These are phyloP conservation scores for Zygoascus biomembranicola DNA, from an alignment of 805 yeast genomes.

Conservation along the genomic window DNA sequence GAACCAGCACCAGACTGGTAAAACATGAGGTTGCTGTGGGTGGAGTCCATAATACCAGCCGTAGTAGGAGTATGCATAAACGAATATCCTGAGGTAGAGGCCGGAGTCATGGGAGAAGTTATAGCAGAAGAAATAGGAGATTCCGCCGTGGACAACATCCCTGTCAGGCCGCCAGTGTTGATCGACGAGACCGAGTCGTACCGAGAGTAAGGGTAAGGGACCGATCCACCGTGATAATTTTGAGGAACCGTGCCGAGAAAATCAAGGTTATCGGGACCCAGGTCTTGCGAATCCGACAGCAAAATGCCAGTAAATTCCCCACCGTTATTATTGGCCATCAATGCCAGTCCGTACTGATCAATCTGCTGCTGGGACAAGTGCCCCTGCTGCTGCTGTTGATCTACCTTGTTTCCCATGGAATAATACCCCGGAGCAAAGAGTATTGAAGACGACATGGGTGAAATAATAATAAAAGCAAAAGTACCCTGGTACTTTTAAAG, in stretches of 20 bases:
- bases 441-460: not conserved
- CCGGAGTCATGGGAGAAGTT: not conserved
- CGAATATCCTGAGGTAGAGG: not conserved
- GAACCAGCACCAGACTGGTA: not conserved
- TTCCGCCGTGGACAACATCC: not conserved
- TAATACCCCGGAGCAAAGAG: not conserved
- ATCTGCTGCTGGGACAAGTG: not conserved
- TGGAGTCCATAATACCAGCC: not conserved
- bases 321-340: not conserved
- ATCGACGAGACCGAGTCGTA: not conserved
- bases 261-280: not conserved
- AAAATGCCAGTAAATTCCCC: not conserved
- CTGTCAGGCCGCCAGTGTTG: not conserved
- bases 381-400: not conserved
- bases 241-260: not conserved
- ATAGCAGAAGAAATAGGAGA: not conserved
- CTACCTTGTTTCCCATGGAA: not conserved
- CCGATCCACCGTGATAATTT: not conserved
- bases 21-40: not conserved
- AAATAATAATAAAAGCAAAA: not conserved
- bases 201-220: constrained; percentile 1
- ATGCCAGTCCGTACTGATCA: not conserved
- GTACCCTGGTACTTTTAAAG: too few species aligned
- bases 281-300: not conserved
- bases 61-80: not conserved